Conservation (phyloP, 805 yeast genomes). For the Lipomyces yamadae region DNA sequence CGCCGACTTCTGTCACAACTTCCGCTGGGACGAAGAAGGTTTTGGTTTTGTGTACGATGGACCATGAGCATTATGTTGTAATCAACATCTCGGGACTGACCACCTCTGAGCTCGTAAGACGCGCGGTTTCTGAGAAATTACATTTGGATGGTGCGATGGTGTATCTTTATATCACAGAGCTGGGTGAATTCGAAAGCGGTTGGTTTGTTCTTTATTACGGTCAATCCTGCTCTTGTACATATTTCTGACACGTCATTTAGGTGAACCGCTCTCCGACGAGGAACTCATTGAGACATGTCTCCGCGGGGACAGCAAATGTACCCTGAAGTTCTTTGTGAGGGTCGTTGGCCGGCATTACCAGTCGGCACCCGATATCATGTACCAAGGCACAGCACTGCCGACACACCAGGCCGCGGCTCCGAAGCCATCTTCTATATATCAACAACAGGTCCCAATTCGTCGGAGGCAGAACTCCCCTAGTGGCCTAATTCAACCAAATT, state of each 20-base stretch:
- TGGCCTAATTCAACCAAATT: conserved; percentile 3
- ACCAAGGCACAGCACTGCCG: background rate
- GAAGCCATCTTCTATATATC: background rate
- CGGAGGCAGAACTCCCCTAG: conserved; percentile 2
- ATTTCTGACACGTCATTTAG: conserved; percentile 1
- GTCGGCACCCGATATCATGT: conserved; percentile 22
- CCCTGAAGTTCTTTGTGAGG: conserved; percentile 38
- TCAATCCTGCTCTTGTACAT: background rate
- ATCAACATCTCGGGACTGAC: conserved; percentile 54
- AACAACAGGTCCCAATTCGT: conserved; percentile 2
- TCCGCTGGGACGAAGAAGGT: conserved; percentile 10
- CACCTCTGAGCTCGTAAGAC: conserved; percentile 69
- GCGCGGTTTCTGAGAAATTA: conserved; percentile 44
- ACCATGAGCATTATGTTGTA: conserved; percentile 61
- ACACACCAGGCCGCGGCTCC: conserved; percentile 3
- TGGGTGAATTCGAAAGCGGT: conserved; percentile 33
- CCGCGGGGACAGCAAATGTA: conserved; percentile 31
- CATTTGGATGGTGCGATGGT: conserved; percentile 40
- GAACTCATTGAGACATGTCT: conserved; percentile 24
- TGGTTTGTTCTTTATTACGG: background rate
- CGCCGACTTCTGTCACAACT: background rate
- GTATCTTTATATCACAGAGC: conserved; percentile 20
- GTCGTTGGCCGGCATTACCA: conserved; percentile 12
- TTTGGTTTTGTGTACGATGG: conserved; percentile 63
- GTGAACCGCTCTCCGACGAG: conserved; percentile 34